Evolutionary conservation across 2,329 filamentous ascomycete genomes (phyloP), one percentile per base, ranked within the genome.

Genomic region (Trichothecium roseum): DNA sequence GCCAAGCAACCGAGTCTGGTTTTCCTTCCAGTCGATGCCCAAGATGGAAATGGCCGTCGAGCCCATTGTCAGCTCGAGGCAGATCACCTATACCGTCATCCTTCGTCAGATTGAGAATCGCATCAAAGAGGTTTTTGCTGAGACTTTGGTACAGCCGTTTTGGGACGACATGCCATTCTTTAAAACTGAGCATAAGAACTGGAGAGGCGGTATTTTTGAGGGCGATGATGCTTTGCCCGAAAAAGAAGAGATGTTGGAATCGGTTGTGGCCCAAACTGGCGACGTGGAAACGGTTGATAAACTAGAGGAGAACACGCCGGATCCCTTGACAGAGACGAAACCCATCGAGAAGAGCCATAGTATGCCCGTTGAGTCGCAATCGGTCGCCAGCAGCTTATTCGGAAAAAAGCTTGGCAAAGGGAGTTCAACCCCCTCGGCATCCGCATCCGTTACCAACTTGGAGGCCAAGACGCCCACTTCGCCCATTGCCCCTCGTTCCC

Each of bases 111-210:
- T 98, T 40, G 91, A 98, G 58, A 94, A 84, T 51, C 74, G 87
- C 34, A 95, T 98, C 54, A 84, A 93, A 50, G 88, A 95, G 57
- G 87, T 95, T 8, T 72, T 98, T 40, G 84, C 83, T 8, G 91
- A 98, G 60, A 94, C 87, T 2, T 57, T 96, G 15, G 91, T 98
- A 3, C 67, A 81, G 37, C 91, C 91, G 0, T 94, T 94, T 52
- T 98, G 91, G 89, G 91, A 98, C 45, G 91, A 98, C 53, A 72
- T 86, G 17, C 87, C 91, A 0, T 96, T 98, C 56, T 81, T 86
- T 52, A 77, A 83, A 47, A 96, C 87, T 0, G 70, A 79, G 37
- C 66, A 74, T 38, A 86, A 94, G 54, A 62, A 66, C 15, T 87
- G 85, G 68, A 74, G 91, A 46, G 91, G 89, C 9, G 91, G 91